These are phyloP conservation scores for Hortiboletus flavorubellus DNA, from an alignment of 768 basidiomycete species.

Conservation along the genomic window DNA sequence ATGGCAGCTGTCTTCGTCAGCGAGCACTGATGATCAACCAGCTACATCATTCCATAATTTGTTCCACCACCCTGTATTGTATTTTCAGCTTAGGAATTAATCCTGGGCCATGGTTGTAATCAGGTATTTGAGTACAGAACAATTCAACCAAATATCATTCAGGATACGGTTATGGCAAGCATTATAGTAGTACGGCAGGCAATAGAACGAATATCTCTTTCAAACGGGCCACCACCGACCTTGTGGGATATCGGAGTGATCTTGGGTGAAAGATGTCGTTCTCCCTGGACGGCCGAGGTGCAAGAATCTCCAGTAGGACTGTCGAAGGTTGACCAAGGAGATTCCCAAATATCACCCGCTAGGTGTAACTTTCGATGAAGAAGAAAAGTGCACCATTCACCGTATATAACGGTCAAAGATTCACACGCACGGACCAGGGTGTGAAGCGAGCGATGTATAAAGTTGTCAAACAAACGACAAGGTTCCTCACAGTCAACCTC, in stretches of 20 bases:
- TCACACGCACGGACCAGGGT: constrained; percentile 55
- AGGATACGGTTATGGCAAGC: too few species aligned
- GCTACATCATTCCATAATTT: not conserved
- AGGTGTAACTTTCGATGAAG: constrained; percentile 70
- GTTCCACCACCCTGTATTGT: not conserved
- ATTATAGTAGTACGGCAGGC: too few species aligned
- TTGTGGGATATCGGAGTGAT: constrained; percentile 47
- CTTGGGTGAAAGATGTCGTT: constrained; percentile 61
- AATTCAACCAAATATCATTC: not conserved
- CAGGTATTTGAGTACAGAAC: not conserved
- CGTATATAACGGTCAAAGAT: constrained; percentile 11
- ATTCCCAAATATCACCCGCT: constrained; percentile 70
- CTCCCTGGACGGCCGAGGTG: constrained; percentile 55
- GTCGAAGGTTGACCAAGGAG: constrained; percentile 25
- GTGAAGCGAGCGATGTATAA: constrained; percentile 13
- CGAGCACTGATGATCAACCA: constrained; percentile 54
- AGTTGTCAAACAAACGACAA: constrained; percentile 23
- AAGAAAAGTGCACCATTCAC: not conserved
- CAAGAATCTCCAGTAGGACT: constrained; percentile 48
- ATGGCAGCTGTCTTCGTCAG: constrained; percentile 86
- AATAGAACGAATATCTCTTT: constrained; percentile 50
- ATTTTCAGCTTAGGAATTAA: not conserved
- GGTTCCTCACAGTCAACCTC: constrained; percentile 41
- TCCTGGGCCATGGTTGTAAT: too few species aligned
- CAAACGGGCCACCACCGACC: constrained; percentile 66